Evolutionary conservation across 2,329 filamentous ascomycete genomes (phyloP), one percentile per base, ranked within the genome.

Genomic region (Dactylellina leptospora): DNA sequence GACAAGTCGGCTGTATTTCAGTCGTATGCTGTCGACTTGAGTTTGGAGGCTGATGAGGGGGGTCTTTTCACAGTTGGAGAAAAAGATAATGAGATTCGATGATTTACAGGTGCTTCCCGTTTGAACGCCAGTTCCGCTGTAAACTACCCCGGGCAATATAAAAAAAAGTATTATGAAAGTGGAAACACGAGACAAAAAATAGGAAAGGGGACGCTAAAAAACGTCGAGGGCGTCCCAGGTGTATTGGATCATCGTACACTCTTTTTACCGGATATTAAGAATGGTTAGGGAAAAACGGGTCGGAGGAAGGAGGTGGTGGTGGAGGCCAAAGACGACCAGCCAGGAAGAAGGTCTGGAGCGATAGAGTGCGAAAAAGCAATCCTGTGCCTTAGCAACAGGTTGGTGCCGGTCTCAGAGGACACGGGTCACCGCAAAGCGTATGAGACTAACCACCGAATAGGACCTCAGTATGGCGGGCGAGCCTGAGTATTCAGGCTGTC

Each of bases 331-430:
- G 71, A 72, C 70, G 62, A 63, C 69, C 73, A 56, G 75, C 54
- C 71, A 69, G 71, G 73, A 64, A 75, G 66, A 71, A 74, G 73
- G 68, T 63, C 63, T 73, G 66, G 74, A 76, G 74, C 58, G 28
- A 66, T 62, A 72, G 68, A 63, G 73, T 75, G 73, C 69, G 73
- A 76, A 76, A 76, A 76, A 74, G 75, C 75, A 72, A 72, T 54
- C 60, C 69, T 73, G 62, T 69, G 69, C 60, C 62, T 69, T 62
- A 69, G 62, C 69, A 66, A 69, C 60, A 73, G 61, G 69, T 71
- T 69, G 61, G 69, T 73, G 62, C 62, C 62, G 69, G 60, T 58
- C 62, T 73, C 61, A 45, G 59, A 69, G 60, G 69, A 69, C 60
- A 69, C 62, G 60, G 60, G 69, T 73, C 62, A 73, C 60, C 62